Percentiles rank a stretch among this genome's conserved stretches.
These are phyloP conservation scores for Aspergillus sp. DNA, from an alignment of 2,329 filamentous ascomycete genomes.

Conservation along the genomic window DNA sequence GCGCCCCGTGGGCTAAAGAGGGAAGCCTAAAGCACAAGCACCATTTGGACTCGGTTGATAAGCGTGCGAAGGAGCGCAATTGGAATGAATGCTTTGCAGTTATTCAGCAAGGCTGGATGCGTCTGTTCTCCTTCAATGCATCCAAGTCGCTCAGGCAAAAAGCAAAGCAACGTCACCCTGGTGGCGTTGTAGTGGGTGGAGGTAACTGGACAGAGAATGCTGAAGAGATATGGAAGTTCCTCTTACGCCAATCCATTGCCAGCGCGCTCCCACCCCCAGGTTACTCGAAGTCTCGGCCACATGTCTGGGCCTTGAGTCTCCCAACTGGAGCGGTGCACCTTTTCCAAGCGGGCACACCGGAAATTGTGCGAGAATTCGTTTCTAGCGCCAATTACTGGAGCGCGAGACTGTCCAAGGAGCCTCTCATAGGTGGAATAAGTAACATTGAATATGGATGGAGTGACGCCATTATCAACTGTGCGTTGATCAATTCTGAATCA, in stretches of 20 bases:
- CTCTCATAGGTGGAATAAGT: constrained; percentile 85
- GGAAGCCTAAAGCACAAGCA: constrained; percentile 95
- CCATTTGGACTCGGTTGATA: constrained; percentile 85
- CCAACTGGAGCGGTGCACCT: constrained; percentile 92
- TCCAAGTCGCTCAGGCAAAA: constrained; percentile 71
- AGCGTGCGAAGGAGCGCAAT: constrained; percentile 88
- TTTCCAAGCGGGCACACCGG: constrained; percentile 95
- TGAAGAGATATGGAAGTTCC: constrained; percentile 82
- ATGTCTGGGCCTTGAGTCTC: constrained; percentile 91
- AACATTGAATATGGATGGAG: constrained; percentile 99
- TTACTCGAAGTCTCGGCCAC: constrained; percentile 83
- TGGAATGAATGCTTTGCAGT: constrained; percentile 97
- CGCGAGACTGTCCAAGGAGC: constrained; percentile 88
- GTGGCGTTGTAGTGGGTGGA: constrained; percentile 76
- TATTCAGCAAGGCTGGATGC: constrained; percentile 90
- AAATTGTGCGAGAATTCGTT: constrained; percentile 94
- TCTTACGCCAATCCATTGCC: constrained; percentile 86
- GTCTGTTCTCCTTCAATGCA: constrained; percentile 88
- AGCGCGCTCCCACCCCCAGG: constrained; percentile 86
- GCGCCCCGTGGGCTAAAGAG: constrained; percentile 98
- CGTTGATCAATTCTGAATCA: constrained; percentile 60
- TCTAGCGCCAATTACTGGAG: constrained; percentile 97
- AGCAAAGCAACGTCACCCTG: constrained; percentile 53
- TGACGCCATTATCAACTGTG: constrained; percentile 75
- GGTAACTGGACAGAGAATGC: constrained; percentile 99